Evolutionary conservation across 1,284 basidiomycete genomes (phyloP), one percentile per base, ranked within the genome.

Genomic region (Cutaneotrichosporon sp.): DNA sequence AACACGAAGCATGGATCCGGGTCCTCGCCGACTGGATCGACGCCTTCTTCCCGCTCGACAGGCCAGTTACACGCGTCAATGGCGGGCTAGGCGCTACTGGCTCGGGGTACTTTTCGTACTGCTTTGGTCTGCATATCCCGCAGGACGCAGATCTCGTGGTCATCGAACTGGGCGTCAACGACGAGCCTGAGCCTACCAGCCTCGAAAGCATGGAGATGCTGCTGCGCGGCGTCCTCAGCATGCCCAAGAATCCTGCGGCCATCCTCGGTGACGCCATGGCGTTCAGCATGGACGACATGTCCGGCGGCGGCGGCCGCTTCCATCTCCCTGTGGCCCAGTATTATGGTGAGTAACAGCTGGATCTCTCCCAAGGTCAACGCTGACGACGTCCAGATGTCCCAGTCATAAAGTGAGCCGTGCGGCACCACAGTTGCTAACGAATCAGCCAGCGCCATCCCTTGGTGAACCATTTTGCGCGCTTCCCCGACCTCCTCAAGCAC

Each of bases 171-270:
- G 71, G 64, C 1, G 64, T 76, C 46, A 76, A 76, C 52, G 74
- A 76, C 49, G 70, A 74, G 46, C 66, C 62, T 2, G 61, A 71
- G 9, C 64, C 59, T 2, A 71, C 74, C 49, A 72, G 74, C 51
- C 55, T 66, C 9, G 65, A 67, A 52, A 71, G 74, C 58, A 76
- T 76, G 71, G 74, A 76, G 56, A 69, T 71, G 44, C 67, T 76
- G 4, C 49, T 76, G 3, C 60, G 72, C 33, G 72, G 72, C 4
- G 45, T 76, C 43, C 49, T 74, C 26, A 68, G 68, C 26, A 49
- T 73, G 37, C 61, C 64, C 4, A 60, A 63, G 20, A 50, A 58
- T 20, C 74, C 74, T 0, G 73, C 73, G 0, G 71, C 75, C 15
- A 58, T 76, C 8, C 58, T 75, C 22, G 59, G 69, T 13, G 70